Evolutionary conservation across 2,329 filamentous ascomycete genomes (phyloP), one percentile per base, ranked within the genome.

Genomic region (Ploettnerulaceae sp.): DNA sequence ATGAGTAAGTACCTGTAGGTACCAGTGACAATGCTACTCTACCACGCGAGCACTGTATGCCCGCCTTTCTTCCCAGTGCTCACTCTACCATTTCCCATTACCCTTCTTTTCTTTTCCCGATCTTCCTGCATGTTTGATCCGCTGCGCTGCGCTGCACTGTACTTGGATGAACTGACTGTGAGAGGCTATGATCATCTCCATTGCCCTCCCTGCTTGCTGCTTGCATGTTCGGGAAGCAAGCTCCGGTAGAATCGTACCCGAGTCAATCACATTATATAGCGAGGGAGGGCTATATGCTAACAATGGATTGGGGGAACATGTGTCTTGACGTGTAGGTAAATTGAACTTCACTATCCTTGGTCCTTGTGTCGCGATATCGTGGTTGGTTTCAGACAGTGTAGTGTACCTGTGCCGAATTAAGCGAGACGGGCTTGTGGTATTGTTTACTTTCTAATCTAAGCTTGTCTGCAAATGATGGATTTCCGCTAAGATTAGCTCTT

Each of bases 341-440:
- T n/a, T n/a, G n/a, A n/a, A n/a, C n/a, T n/a, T n/a, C 34, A 24
- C n/a, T 37, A 37, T 37, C 17, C 21, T 37, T 22, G 21, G 21
- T 37, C 34, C 21, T 25, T 37, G 20, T 37, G n/a, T 5, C 24
- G 35, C 15, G 31, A 20, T 20, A 34, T 8, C 11, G 31, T 34
- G 15, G 31, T 6, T 34, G 11, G 31, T 34, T 34, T 39, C 36
- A 39, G 36, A 25, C 36, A 39, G 36, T 39, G 36, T 20, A n/a
- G n/a, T n/a, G n/a, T n/a, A n/a, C n/a, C n/a, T 17, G 24, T 39
- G 24, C 36, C 36, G 36, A 39, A 22, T 25, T 39, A 34, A 34
- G 14, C 31, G 31, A 34, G 17, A 18, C 6, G 31, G 12, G 31
- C 2, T 14, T 9, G 31, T 9, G 31, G n/a, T 17, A n/a, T 33